phyloP scores from a whole-genome alignment of 768 basidiomycete species.

The Collybia nuda region DNA sequence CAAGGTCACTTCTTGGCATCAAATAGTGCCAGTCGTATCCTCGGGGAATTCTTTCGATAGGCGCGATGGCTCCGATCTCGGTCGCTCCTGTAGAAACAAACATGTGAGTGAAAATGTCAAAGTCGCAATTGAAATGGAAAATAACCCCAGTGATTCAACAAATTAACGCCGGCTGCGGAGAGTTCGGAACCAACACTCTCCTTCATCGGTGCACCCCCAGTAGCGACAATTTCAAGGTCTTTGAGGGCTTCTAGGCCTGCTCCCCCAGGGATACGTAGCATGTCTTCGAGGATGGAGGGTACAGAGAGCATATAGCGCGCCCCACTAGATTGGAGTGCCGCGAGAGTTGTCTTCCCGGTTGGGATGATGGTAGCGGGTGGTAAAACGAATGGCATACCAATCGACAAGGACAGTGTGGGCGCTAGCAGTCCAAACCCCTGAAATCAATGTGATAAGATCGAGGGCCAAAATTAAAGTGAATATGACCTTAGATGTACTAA shows the following conservation, averaged over 20 bases:
- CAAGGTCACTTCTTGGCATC: constrained; percentile 31
- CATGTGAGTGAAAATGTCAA: background rate
- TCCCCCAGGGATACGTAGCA: constrained; percentile 20
- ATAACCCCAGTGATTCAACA: constrained; percentile 41
- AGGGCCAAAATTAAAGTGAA: background rate
- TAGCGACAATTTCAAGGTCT: constrained; percentile 30
- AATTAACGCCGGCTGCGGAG: constrained; percentile 27
- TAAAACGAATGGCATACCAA: constrained; percentile 37
- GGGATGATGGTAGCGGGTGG: constrained; percentile 33
- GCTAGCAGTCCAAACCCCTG: constrained; percentile 39
- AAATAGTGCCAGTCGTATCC: constrained; percentile 39
- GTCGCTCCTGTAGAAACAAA: constrained; percentile 25
- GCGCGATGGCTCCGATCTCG: constrained; percentile 36
- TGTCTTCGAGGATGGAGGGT: constrained; percentile 39
- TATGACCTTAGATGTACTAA: constrained; percentile 13
- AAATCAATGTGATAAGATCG: background rate
- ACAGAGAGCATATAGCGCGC: constrained; percentile 35
- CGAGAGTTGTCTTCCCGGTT: constrained; percentile 28
- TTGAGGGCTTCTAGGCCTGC: constrained; percentile 27
- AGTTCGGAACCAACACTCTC: constrained; percentile 29
- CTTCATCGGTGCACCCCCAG: constrained; percentile 41
- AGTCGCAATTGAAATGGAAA: background rate
- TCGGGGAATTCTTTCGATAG: constrained; percentile 25
- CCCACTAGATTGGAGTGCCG: constrained; percentile 20
- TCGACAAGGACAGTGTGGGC: constrained; percentile 30